These are phyloP conservation scores for Euphorbia peplus DNA, from an alignment of 345 rosid species.

Conservation along the genomic window DNA sequence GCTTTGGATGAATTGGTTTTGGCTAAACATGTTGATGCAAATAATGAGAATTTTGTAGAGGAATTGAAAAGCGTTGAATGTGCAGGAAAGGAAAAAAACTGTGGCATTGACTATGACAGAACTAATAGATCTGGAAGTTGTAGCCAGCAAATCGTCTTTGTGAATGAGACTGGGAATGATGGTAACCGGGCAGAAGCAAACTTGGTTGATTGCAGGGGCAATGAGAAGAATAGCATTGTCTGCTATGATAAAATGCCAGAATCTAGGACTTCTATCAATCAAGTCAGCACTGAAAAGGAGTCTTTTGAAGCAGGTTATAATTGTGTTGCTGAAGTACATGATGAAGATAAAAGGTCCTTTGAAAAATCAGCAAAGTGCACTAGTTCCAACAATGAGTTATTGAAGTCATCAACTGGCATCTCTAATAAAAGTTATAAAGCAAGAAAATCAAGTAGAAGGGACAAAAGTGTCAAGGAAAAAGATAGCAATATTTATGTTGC, in stretches of 20 bases:
- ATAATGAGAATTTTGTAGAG: slow-evolving; percentile 24
- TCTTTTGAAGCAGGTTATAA: slow-evolving; percentile 17
- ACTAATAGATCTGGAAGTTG: slow-evolving; percentile 36
- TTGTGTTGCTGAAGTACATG: slow-evolving; percentile 17
- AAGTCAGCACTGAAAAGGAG: slow-evolving; percentile 24
- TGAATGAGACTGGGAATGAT: slow-evolving; percentile 15
- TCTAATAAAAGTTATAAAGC: slow-evolving; percentile 27
- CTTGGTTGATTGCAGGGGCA: slow-evolving; percentile 23
- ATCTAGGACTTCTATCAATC: slow-evolving; percentile 31
- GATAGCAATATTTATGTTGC: slow-evolving; percentile 15
- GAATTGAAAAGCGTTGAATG: slow-evolving; percentile 30
- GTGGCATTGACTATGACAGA: slow-evolving; percentile 26
- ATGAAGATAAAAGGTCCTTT: slow-evolving; percentile 5
- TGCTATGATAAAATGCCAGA: slow-evolving; percentile 33
- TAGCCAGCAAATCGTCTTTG: slow-evolving; percentile 17
- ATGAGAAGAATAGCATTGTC: slow-evolving; percentile 28
- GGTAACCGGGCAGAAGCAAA: slow-evolving; percentile 22
- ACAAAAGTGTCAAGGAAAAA: slow-evolving; percentile 10
- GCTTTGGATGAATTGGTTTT: slow-evolving; percentile 28
- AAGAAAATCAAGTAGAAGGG: slow-evolving; percentile 24
- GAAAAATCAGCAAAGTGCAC: slow-evolving; percentile 11
- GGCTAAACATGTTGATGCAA: slow-evolving; percentile 29
- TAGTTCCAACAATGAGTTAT: slow-evolving; percentile 7
- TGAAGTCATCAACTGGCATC: slow-evolving; percentile 23
- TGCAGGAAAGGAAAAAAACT: slow-evolving; percentile 28